phyloP scores from a whole-genome alignment of 164 flowering plant species.

The Umbellularia californica region DNA sequence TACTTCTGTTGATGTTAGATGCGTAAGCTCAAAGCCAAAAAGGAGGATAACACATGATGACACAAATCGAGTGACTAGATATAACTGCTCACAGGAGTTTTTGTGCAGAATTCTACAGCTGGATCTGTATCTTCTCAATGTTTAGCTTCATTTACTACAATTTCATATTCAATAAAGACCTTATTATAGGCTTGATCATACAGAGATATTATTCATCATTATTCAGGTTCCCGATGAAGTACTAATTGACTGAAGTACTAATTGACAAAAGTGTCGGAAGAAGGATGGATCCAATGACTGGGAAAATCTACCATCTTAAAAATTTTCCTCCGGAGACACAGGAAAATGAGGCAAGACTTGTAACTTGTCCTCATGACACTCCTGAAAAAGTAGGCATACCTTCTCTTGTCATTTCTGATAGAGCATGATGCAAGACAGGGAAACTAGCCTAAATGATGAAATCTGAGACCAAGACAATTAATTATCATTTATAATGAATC shows the following conservation, averaged over 20 bases:
- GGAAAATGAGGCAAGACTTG: constrained; percentile 67
- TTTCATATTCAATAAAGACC: neutral
- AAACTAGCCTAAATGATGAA: too few relatives aligned
- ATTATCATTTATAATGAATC: too few relatives aligned
- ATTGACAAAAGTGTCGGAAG: constrained; percentile 90
- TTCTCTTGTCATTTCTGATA: neutral
- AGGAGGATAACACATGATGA: neutral
- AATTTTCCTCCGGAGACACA: constrained; percentile 76
- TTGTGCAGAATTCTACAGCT: too few relatives aligned
- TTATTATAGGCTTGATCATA: constrained; percentile 12
- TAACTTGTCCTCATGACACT: constrained; percentile 85
- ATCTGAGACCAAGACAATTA: too few relatives aligned
- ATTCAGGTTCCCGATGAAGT: constrained; percentile 92
- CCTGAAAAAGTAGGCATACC: constrained; percentile 53
- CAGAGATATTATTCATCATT: constrained; percentile 14
- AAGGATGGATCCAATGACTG: constrained; percentile 80
- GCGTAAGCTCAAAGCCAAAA: neutral
- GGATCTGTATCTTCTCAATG: neutral
- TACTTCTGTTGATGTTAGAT: neutral
- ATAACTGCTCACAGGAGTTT: too few relatives aligned
- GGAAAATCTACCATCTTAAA: constrained; percentile 79
- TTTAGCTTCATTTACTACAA: neutral
- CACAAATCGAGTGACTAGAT: neutral
- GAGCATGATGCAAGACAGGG: too few relatives aligned
- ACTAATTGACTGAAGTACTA: constrained; percentile 85